Base-by-base conservation (phyloP, 140 eudicot species). In the Stevia rebaudiana region DNA sequence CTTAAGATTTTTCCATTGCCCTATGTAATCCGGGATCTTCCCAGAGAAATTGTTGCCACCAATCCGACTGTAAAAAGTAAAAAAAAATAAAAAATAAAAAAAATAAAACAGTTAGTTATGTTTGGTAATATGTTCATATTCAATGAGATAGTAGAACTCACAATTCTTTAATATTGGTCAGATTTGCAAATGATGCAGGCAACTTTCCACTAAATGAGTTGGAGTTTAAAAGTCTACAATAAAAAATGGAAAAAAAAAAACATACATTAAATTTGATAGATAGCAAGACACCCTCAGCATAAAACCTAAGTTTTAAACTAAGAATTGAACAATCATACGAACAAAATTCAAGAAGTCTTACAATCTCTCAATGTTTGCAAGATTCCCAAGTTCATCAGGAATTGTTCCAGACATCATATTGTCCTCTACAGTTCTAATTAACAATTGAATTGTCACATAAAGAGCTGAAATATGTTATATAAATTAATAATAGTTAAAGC, bases 381-480 rank as follows among this genome's bases (percentile, higher is more conserved):
- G 81, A 76, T 71, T 76, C 67, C 95, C 97, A 56, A 90, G 77
- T 74, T 79, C 81, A 17, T 64, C 67, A 23, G 97, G 97, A 40
- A 90, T 65, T 55, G 47, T 37, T 69, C 95, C 97, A 1, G 81
- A 70, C 61, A 89, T 73, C 73, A 49, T 71, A 78, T 89, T 89
- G 79, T 46, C 75, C 74, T 81, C 94, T 48, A 62, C 68, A 3
- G 22, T 2, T 53, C 65, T 63, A 63, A 28, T n/a, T 16, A 49
- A 61, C 63, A 33, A 42, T 12, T 43, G 23, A 57, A 31, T 8
- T 33, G 8, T 63, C 70, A 41, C 41, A 61, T 37, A 66, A 43
- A 18, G 17, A 31, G 6, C 51, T 46, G 17, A 30, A 36, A 0
- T 8, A 21, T 5, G 18, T 33, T 36, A 44, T 12, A 36, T 22